Evolutionary conservation across 352 stramenopile species (phyloP).

Genomic region (Elongisporangium anandrum): DNA sequence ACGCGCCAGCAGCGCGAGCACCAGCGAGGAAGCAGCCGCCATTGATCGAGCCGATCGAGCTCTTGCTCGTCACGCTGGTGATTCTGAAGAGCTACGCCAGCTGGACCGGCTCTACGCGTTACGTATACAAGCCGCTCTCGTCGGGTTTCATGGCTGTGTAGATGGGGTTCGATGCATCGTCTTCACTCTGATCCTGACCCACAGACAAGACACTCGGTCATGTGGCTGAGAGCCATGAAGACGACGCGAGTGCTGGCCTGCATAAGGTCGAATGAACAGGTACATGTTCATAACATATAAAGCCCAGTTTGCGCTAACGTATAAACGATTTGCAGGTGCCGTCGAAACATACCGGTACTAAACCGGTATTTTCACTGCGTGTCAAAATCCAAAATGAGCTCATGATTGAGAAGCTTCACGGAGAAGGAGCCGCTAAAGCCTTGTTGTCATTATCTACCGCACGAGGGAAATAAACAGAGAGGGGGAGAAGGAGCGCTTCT

Average conservation of each 20-base stretch:
- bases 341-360: too few species aligned
- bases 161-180: not conserved
- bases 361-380: too few species aligned
- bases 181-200: not conserved
- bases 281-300: not conserved
- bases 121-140: not conserved
- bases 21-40: constrained; percentile 6
- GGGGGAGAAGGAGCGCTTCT: not conserved
- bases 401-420: too few species aligned
- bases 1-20: constrained; percentile 12
- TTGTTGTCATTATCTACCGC: not conserved
- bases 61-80: not conserved
- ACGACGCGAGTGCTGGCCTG: not conserved
- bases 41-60: not conserved
- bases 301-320: not conserved
- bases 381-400: too few species aligned
- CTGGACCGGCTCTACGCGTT: not conserved
- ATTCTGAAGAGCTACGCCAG: not conserved
- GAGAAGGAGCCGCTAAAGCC: not conserved
- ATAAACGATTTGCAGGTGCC: not conserved
- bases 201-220: not conserved
- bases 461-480: not conserved
- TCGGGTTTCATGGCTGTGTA: not conserved
- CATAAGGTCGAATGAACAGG: not conserved
- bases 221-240: not conserved